phyloP scores from a whole-genome alignment of 2,329 filamentous ascomycete genomes.

The Graphiopsis chlorocephala region DNA sequence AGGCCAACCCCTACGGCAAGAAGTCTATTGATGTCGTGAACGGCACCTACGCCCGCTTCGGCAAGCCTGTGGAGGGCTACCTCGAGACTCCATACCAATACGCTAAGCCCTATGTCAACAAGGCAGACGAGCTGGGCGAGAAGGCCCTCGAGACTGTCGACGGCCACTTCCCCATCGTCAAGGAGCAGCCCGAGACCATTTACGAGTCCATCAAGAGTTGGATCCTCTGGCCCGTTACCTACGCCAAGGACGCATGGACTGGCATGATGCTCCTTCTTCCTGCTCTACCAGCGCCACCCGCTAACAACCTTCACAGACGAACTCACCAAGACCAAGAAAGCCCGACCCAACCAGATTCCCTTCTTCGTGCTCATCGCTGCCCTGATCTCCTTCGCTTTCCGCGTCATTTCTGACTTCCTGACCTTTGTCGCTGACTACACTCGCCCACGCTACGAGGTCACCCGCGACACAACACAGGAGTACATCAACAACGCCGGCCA shows the following conservation, averaged over 20 bases:
- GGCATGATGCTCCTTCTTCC: conserved; percentile 22
- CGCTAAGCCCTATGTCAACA: conserved; percentile 78
- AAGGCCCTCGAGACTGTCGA: conserved; percentile 46
- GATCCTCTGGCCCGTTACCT: conserved; percentile 53
- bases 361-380: conserved; percentile 32
- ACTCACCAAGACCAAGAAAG: conserved; percentile 36
- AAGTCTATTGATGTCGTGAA: conserved; percentile 75
- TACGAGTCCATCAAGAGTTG: conserved; percentile 62
- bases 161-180: conserved; percentile 57
- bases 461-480: conserved; percentile 19
- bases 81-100: conserved; percentile 76
- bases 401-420: conserved; percentile 34
- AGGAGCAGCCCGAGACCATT: conserved; percentile 50
- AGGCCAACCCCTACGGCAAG: conserved; percentile 77
- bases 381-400: conserved; percentile 35
- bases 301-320: conserved; percentile 30
- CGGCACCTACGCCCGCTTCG: conserved; percentile 71
- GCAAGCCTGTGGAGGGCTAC: conserved; percentile 75
- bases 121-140: conserved; percentile 70
- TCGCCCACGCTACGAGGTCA: conserved; percentile 32
- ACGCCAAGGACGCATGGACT: conserved; percentile 33
- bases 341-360: conserved; percentile 31
- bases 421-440: conserved; percentile 32
- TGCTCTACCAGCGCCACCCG: neutral
- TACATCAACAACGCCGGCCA: conserved; percentile 35